Evolutionary conservation across 2,329 filamentous ascomycete genomes (phyloP).

Genomic region (Xylaria digitata): DNA sequence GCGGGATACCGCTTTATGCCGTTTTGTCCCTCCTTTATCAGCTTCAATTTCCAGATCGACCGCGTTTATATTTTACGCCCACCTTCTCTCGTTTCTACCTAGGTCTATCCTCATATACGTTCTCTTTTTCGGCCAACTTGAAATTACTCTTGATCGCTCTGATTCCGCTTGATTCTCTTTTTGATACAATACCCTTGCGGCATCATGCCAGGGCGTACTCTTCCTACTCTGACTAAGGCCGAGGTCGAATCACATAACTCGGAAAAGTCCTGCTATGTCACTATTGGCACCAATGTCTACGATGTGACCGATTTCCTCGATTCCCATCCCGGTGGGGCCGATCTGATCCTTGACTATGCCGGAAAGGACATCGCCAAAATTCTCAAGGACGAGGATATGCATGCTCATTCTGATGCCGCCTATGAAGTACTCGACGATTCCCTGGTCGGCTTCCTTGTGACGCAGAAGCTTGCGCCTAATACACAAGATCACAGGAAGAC

Average conservation of each 20-base stretch:
- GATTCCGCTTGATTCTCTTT: not conserved
- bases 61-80: slow-evolving; percentile 11
- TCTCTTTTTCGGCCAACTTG: not conserved
- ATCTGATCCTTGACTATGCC: slow-evolving; percentile 88
- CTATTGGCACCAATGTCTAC: slow-evolving; percentile 88
- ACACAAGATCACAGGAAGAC: slow-evolving; percentile 50
- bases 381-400: slow-evolving; percentile 83
- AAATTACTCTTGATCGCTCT: not conserved
- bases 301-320: slow-evolving; percentile 93
- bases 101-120: slow-evolving; percentile 4
- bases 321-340: slow-evolving; percentile 89
- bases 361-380: slow-evolving; percentile 88
- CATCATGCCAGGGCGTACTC: slow-evolving; percentile 80
- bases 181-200: not conserved
- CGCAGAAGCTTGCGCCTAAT: slow-evolving; percentile 62
- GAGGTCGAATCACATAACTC: slow-evolving; percentile 87
- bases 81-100: slow-evolving; percentile 19
- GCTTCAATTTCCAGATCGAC: slow-evolving; percentile 16
- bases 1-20: slow-evolving; percentile 16
- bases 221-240: slow-evolving; percentile 83
- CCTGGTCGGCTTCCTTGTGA: slow-evolving; percentile 81
- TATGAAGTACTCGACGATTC: slow-evolving; percentile 94
- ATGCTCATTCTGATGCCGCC: slow-evolving; percentile 89
- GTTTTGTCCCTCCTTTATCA: slow-evolving; percentile 28
- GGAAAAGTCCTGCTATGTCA: slow-evolving; percentile 89